Base-by-base conservation (phyloP, 2,329 filamentous ascomycete genomes). In the Huntiella abstrusa region DNA sequence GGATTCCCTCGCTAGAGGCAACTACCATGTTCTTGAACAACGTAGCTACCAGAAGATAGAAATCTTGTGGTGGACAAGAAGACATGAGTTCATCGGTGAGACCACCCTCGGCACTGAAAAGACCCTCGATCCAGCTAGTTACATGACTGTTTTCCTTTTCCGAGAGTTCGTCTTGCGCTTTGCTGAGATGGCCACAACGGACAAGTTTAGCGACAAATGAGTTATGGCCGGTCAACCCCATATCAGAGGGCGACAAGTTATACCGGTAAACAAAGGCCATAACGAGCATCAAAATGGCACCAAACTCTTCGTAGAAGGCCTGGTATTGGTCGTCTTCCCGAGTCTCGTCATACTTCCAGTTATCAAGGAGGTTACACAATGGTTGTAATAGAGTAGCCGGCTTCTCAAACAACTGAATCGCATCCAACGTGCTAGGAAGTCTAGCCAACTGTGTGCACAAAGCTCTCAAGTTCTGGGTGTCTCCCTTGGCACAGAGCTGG, bases 301-400 rank as follows among this genome's bases (percentile, higher is more conserved):
- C 82, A 53, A 88, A 91, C 54, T 92, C 84, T 55, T 91, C 84
- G 54, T 91, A 91, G 0, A 86, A 76, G 0, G 83, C 83, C 57
- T 88, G 83, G 54, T 85, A 85, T 16, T 37, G 32, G 53, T 88
- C 83, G 5, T 41, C 40, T 10, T 28, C 22, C 22, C 22, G 22
- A 28, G 22, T 28, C 51, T 86, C 82, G 35, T 88, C 83, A 54
- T 87, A 84, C 8, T 71, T 68, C 83, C 83, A 91, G 51, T 74
- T 75, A 54, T 91, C 83, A 10, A 92, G 66, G 8, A 88, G 65
- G 16, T 77, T 74, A 57, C 81, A 87, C 1, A 91, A 61, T 1
- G 83, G 83, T 42, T 76, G 73, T 3, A 91, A 62, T 8, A 91
- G 71, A n/a, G 71, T 71, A 0, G 71, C 65, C 0, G 81, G 70